Evolutionary conservation across 345 rosid species (phyloP), one percentile per base, ranked within the genome.

Genomic region (Clarkia xantiana): DNA sequence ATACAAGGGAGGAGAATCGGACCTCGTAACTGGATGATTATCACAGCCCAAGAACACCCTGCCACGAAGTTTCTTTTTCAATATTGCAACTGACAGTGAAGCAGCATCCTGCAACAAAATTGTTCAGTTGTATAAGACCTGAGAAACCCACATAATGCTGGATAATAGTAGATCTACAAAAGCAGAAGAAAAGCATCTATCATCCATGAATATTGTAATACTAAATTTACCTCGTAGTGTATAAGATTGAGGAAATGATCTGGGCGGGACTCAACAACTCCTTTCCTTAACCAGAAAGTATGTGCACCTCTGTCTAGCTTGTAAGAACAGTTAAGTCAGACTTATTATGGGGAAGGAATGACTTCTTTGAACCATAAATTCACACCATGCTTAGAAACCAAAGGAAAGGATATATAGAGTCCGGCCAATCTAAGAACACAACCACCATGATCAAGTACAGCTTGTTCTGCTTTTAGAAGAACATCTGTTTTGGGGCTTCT

Each of bases 351-450:
- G 36, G 36, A 29, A 29, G 5, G 36, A 29, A 48, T 14, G 15
- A 22, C 7, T 18, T 12, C 15, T 23, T 48, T 13, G 38, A 14
- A 48, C 39, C 14, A 48, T 6, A 22, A 22, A 13, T 16, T 3
- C 23, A 48, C 20, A 48, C 14, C 9, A n/a, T 15, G 48, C 10
- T 36, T 22, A 15, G 18, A 64, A n/a, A n/a, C n/a, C n/a, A n/a
- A n/a, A n/a, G n/a, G n/a, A n/a, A 75, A 91, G 98, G 98, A 91
- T 91, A 91, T 91, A 63, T 91, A 86, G 47, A 91, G 96, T 63
- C 96, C 94, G 47, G 93, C 94, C 69, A 91, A 67, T 80, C 96
- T 66, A 67, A 86, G 62, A 48, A 84, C 87, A 60, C 75, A 81
- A 34, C 98, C 98, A 16, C 76, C 89, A 47, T 66, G 62, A 39